Evolutionary conservation across 805 yeast genomes (phyloP).

Genomic region (Saturnispora bothae): DNA sequence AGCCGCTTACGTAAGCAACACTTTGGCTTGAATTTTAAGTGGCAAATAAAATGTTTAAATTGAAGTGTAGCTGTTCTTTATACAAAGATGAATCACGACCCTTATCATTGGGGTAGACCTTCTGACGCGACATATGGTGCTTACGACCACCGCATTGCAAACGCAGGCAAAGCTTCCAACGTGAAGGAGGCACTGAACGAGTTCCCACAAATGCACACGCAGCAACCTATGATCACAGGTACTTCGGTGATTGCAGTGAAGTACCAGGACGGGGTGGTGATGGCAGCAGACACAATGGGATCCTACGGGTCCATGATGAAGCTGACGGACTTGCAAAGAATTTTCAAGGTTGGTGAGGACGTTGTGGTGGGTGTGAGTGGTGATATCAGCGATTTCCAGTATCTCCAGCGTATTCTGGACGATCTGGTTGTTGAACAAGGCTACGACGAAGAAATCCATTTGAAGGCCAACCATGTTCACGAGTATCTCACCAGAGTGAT

Average conservation of each 20-base stretch:
- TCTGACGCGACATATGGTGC: slow-evolving; percentile 69
- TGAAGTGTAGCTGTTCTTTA: neutral
- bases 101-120: slow-evolving; percentile 94
- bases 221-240: slow-evolving; percentile 92
- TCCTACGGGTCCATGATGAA: slow-evolving; percentile 90
- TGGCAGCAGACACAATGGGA: slow-evolving; percentile 92
- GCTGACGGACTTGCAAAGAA: slow-evolving; percentile 75
- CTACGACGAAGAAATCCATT: slow-evolving; percentile 57
- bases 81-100: slow-evolving; percentile 80
- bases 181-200: slow-evolving; percentile 18
- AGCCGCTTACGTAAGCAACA: neutral
- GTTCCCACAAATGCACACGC: slow-evolving; percentile 77
- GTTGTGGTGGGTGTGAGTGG: slow-evolving; percentile 93
- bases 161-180: slow-evolving; percentile 29
- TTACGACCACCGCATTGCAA: slow-evolving; percentile 66
- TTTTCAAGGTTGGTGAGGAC: slow-evolving; percentile 71
- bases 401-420: slow-evolving; percentile 62
- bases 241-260: slow-evolving; percentile 90
- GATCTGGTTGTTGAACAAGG: slow-evolving; percentile 69
- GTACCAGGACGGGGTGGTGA: slow-evolving; percentile 78
- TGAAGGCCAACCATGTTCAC: slow-evolving; percentile 82
- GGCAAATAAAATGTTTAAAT: slow-evolving; percentile 2
- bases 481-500: slow-evolving; percentile 77
- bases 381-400: slow-evolving; percentile 89
- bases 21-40: neutral